Conservation (phyloP, 2,329 filamentous ascomycete genomes). For the Trichoderma semiorbis region DNA sequence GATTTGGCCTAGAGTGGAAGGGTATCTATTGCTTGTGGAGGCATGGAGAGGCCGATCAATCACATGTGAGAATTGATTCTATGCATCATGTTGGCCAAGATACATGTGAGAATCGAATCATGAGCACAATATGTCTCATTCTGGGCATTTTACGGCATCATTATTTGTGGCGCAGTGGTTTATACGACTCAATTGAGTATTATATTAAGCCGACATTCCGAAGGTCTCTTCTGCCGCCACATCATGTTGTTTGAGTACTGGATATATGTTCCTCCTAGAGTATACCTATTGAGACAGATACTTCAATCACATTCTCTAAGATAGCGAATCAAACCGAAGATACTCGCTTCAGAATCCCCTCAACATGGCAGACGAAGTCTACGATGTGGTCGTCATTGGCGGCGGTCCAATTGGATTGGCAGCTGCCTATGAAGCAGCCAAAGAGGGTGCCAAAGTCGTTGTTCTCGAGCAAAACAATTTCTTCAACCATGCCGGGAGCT, state of each 20-base stretch:
- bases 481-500: neutral
- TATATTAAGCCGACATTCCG: neutral
- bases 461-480: neutral
- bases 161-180: neutral
- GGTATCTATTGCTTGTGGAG: neutral
- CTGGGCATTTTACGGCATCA: neutral
- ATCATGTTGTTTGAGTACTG: neutral
- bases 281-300: neutral
- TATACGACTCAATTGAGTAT: neutral
- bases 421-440: neutral
- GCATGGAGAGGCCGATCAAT: neutral
- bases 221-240: neutral
- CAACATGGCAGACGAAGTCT: neutral
- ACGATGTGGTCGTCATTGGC: neutral
- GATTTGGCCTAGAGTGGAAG: neutral
- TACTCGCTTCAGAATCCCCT: neutral
- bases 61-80: neutral
- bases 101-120: neutral
- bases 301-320: neutral
- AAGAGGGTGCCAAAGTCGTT: neutral
- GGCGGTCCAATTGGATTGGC: neutral
- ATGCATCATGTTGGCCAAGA: neutral
- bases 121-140: neutral
- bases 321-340: neutral
- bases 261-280: neutral